phyloP scores from a whole-genome alignment of 164 flowering plant genomes.

The Tinospora cordifolia region DNA sequence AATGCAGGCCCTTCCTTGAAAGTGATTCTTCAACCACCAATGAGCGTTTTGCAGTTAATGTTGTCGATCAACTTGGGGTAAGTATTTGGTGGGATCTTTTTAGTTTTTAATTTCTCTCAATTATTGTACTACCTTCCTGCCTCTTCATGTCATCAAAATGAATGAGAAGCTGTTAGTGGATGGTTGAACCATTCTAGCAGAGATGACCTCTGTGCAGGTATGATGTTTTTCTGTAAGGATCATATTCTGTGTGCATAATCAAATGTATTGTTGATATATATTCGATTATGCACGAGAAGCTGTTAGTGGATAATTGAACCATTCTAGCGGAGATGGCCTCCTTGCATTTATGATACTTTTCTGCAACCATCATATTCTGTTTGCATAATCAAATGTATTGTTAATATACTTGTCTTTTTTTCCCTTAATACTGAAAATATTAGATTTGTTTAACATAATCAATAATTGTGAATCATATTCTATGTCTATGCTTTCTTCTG shows the following conservation, averaged over 20 bases:
- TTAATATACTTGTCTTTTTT: background rate
- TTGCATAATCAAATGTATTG: background rate
- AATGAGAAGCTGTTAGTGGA: background rate
- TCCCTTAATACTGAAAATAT: background rate
- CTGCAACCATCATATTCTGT: background rate
- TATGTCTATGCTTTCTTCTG: background rate
- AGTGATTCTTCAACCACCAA: conserved; percentile 38
- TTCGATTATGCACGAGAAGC: background rate
- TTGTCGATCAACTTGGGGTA: conserved; percentile 67
- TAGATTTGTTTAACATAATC: background rate
- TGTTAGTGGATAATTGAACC: background rate
- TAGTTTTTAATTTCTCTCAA: background rate
- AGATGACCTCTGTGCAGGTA: background rate
- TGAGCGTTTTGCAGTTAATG: conserved; percentile 64
- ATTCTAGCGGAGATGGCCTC: background rate
- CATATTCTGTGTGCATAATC: too few relatives aligned
- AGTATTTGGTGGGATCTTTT: conserved; percentile 21
- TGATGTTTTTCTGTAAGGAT: background rate
- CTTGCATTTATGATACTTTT: background rate
- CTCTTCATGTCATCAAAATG: background rate
- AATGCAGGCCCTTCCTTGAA: conserved; percentile 68
- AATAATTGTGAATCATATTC: background rate
- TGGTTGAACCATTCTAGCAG: background rate
- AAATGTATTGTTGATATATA: too few relatives aligned
- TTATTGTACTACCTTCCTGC: background rate